Evolutionary conservation across 75 land plant genomes (phyloP), one percentile per base, ranked within the genome.

Genomic region (Cupressus sempervirens): DNA sequence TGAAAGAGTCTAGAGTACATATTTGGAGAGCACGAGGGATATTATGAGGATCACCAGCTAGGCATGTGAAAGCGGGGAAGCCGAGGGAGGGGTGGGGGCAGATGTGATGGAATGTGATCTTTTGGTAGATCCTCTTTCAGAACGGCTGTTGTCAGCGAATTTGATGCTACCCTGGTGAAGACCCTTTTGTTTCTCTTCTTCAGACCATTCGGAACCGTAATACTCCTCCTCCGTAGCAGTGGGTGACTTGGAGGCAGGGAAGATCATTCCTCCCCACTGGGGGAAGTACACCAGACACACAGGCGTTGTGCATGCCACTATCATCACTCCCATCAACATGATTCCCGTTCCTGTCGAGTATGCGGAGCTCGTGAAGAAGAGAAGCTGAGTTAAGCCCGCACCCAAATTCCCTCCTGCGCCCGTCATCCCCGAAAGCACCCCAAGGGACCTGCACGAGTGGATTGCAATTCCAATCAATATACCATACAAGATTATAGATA

Each of bases 331-430:
- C 94, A 96, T 96, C 58, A 88, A 86, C 14, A 76, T 87, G 53
- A 96, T 91, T 35, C 96, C 94, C 34, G 46, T 87, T 81, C 91
- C 89, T 29, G 83, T 92, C 10, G 98, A 88, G 89, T 88, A 93
- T 41, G 20, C 14, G 0, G 92, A 58, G 82, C 89, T 88, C 5
- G 92, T 88, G 89, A 95, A 95, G 89, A 95, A 94, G 12, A 93
- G 56, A 9, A 93, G 48, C 85, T 95, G 96, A 0, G 96, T 94
- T 41, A 94, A 34, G 12, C 91, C 93, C 0, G 96, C 73, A 9
- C 97, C 97, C 48, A 94, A 82, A 52, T 90, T 94, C 1, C 97
- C 97, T 7, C 96, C 97, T 3, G 93, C 93, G 3, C 97, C 96
- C 0, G 94, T 93, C 74, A 93, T 34, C 5, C 97, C 97, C 0